Percentiles rank a stretch among this genome's conserved stretches.
Evolutionary conservation across 2,329 filamentous ascomycete species (phyloP).

Genomic region (Fusarium aywerte): DNA sequence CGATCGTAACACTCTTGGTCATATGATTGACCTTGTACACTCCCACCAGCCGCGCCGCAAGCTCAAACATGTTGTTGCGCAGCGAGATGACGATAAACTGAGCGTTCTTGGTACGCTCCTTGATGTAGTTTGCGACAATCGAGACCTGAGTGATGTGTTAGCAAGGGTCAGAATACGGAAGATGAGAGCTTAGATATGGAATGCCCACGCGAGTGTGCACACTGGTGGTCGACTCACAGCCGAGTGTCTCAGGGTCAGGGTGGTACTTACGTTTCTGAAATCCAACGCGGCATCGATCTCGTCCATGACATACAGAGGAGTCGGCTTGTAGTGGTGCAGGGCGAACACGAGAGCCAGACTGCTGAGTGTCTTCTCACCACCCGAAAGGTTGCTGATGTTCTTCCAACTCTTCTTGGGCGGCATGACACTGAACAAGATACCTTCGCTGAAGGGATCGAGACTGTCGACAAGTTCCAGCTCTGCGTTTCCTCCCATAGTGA

Average conservation of each 20-base stretch:
- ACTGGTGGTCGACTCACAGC: conserved; percentile 26
- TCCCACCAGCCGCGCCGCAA: conserved; percentile 92
- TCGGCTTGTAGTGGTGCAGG: conserved; percentile 97
- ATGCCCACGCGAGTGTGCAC: conserved; percentile 27
- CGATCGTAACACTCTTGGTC: conserved; percentile 91
- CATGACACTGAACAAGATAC: conserved; percentile 98
- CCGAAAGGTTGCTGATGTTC: conserved; percentile 95
- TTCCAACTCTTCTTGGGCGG: conserved; percentile 99
- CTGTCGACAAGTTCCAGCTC: conserved; percentile 97
- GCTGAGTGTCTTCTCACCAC: conserved; percentile 96
- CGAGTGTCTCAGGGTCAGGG: conserved; percentile 42
- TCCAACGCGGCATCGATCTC: conserved; percentile 98
- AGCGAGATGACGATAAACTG: conserved; percentile 99
- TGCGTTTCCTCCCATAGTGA: conserved; percentile 98
- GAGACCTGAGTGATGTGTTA: conserved; percentile 72
- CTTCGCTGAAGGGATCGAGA: conserved; percentile 95
- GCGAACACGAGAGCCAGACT: conserved; percentile 97
- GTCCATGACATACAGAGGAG: conserved; percentile 98
- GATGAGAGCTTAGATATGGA: conserved; percentile 16
- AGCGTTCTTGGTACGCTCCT: conserved; percentile 98
- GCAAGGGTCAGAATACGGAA: conserved; percentile 23
- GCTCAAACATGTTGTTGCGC: conserved; percentile 99
- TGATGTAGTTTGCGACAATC: conserved; percentile 98
- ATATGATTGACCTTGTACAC: conserved; percentile 99
- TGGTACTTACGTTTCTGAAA: conserved; percentile 87